These are phyloP conservation scores for Epichloe festucae DNA, from an alignment of 2,329 filamentous ascomycete species.

Conservation along the genomic window DNA sequence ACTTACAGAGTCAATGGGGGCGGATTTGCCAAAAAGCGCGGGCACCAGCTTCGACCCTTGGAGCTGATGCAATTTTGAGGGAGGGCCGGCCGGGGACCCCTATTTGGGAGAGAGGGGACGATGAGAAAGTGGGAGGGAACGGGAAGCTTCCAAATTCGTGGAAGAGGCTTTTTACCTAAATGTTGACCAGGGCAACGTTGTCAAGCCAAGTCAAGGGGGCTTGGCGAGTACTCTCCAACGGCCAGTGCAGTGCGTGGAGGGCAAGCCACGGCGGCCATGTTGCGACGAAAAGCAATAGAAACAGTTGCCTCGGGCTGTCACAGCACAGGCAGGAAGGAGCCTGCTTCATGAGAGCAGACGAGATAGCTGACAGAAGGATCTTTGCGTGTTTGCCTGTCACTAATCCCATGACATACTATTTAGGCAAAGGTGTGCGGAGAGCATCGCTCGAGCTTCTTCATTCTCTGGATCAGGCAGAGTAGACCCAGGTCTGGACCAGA, in stretches of 20 bases:
- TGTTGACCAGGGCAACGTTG: background rate
- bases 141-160: background rate
- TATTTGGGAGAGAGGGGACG: background rate
- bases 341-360: background rate
- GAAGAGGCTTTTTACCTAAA: background rate
- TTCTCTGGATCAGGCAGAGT: too few relatives aligned
- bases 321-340: background rate
- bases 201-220: background rate
- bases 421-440: background rate
- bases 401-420: background rate
- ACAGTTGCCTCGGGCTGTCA: too few relatives aligned
- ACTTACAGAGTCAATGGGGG: background rate
- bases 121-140: background rate
- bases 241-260: background rate
- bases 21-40: background rate
- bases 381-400: background rate
- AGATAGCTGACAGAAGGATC: background rate
- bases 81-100: background rate
- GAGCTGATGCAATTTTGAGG: conserved; percentile 2
- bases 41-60: background rate
- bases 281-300: too few relatives aligned
- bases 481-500: background rate
- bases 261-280: too few relatives aligned
- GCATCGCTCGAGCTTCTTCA: background rate
- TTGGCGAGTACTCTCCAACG: background rate